Percentiles rank a stretch among this genome's conserved stretches.
Evolutionary conservation across 2,329 filamentous ascomycete genomes (phyloP).

Genomic region (Epichloe typhina): DNA sequence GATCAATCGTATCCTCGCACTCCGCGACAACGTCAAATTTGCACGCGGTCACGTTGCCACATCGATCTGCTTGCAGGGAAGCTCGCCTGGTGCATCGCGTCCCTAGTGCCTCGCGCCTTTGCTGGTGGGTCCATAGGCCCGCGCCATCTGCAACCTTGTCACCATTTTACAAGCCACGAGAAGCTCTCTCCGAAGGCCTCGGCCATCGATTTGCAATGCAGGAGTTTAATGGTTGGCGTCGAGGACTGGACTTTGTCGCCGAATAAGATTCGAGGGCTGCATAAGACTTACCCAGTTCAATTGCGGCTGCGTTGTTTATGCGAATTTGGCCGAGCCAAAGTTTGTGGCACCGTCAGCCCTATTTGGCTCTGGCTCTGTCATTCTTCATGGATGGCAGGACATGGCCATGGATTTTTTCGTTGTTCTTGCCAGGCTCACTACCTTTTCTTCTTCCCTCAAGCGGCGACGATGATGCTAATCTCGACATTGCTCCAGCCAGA

Average conservation of each 20-base stretch:
- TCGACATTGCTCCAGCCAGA: background rate
- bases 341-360: background rate
- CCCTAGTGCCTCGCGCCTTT: conserved; percentile 6
- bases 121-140: conserved; percentile 7
- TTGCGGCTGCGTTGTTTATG: background rate
- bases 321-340: background rate
- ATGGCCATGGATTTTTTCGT: background rate
- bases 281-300: no score
- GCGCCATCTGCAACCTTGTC: conserved; percentile 9
- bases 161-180: background rate
- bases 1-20: background rate
- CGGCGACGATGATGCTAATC: background rate
- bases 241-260: background rate
- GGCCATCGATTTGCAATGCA: background rate
- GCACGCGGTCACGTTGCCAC: conserved; percentile 2
- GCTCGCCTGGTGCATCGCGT: conserved; percentile 1
- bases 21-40: background rate
- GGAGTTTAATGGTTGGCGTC: background rate
- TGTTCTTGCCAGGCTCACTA: background rate
- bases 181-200: background rate
- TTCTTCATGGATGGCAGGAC: background rate
- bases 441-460: background rate
- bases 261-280: no score
- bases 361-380: background rate
- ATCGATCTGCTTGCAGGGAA: conserved; percentile 2